These are phyloP conservation scores for Thielaviopsis ethacetica DNA, from an alignment of 2,329 filamentous ascomycete species.

Conservation along the genomic window DNA sequence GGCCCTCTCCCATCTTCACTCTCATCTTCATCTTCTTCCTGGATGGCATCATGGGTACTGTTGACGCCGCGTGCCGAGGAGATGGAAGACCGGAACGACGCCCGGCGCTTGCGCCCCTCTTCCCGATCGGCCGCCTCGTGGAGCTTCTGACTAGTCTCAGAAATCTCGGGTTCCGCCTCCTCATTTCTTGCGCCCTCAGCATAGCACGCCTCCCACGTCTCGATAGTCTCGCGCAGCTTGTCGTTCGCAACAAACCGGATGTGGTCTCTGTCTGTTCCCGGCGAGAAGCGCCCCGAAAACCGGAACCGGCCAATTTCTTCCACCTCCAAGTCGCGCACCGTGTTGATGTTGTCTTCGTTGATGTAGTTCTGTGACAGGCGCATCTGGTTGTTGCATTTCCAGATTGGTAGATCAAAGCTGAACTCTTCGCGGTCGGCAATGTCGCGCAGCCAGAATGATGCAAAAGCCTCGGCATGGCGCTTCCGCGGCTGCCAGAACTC, in stretches of 20 bases:
- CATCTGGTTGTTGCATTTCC: slow-evolving; percentile 58
- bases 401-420: slow-evolving; percentile 77
- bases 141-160: slow-evolving; percentile 52
- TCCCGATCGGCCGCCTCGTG: slow-evolving; percentile 50
- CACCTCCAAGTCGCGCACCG: slow-evolving; percentile 58
- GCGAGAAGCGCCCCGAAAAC: slow-evolving; percentile 71
- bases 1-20: slow-evolving; percentile 20
- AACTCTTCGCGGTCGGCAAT: slow-evolving; percentile 64
- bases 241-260: slow-evolving; percentile 72
- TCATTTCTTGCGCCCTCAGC: slow-evolving; percentile 68
- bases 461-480: slow-evolving; percentile 56
- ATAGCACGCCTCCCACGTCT: slow-evolving; percentile 84
- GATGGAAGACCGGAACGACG: slow-evolving; percentile 4
- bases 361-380: slow-evolving; percentile 86
- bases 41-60: not conserved
- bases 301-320: slow-evolving; percentile 66
- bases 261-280: slow-evolving; percentile 78
- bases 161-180: slow-evolving; percentile 56
- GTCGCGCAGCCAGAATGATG: slow-evolving; percentile 73
- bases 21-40: slow-evolving; percentile 24
- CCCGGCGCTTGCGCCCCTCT: slow-evolving; percentile 2
- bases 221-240: slow-evolving; percentile 78
- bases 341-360: slow-evolving; percentile 55
- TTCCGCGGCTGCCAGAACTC: slow-evolving; percentile 61
- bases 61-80: not conserved